Base-by-base conservation (phyloP, 2,329 filamentous ascomycete genomes). In the Ampelomyces quisqualis region DNA sequence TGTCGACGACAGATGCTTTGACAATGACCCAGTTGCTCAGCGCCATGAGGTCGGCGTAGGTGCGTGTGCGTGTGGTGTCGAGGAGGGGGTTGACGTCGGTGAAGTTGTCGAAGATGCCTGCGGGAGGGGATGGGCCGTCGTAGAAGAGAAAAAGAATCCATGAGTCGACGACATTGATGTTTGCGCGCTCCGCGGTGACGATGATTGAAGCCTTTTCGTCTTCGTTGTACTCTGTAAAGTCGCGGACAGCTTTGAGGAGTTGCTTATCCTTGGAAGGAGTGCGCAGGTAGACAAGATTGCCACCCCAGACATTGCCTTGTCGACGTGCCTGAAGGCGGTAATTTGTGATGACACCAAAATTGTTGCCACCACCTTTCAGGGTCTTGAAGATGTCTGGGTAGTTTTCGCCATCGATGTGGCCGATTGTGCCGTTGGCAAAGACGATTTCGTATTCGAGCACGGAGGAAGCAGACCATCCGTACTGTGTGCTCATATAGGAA, bases 71-170 rank as follows among this genome's bases (percentile, higher is more conserved):
- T 34, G 68, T 70, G 13, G 64, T 73, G 53, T 79, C 75, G 15
- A 70, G 55, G 0, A 67, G 45, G 1, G 72, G 70, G 1, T 63
- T 55, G 32, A 79, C 69, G 26, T 68, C 68, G 2, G 75, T 73
- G 60, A 85, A 85, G 41, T 75, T 74, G 41, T 74, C 70, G 43
- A 85, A 84, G 2, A 78, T 72, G 4, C 69, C 75, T 1, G 67
- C 55, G 1, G 81, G 80, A 14, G 57, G 55, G 35, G 65, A 61
- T 0, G 74, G 72, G 1, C 58, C 55, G 26, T 64, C 58, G 32
- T 64, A 64, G 34, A 64, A 63, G 14, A 64, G 35, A 38, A 64
- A 64, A 21, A 64, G 47, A 34, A 64, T 64, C 59, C 58, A 62
- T 5, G 54, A 56, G 40, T 64, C 61, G 10, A 63, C 47, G 4